These are phyloP conservation scores for Boletus rubescentipes DNA, from an alignment of 768 basidiomycete genomes.

Conservation along the genomic window DNA sequence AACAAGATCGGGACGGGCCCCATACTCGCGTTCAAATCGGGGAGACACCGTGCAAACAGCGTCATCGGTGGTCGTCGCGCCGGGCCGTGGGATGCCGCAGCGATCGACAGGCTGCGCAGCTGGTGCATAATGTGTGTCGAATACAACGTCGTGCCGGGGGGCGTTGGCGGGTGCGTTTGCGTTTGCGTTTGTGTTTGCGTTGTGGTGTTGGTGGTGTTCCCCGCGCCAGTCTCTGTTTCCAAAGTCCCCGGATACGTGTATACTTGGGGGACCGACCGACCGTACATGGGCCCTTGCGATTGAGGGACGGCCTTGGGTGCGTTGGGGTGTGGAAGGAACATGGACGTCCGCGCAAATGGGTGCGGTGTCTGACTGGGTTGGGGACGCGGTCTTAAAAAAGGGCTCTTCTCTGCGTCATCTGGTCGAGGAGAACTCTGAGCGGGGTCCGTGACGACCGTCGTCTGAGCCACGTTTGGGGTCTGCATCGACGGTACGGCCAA, in stretches of 20 bases:
- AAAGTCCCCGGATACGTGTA: slow-evolving; percentile 10
- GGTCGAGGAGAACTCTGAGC: slow-evolving; percentile 2
- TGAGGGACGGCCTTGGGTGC: slow-evolving; percentile 42
- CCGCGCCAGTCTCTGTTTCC: slow-evolving; percentile 8
- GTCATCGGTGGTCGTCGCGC: slow-evolving; percentile 36
- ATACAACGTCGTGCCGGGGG: slow-evolving; percentile 31
- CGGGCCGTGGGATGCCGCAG: slow-evolving; percentile 21
- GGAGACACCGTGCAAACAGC: slow-evolving; percentile 57
- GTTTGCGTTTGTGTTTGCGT: no score
- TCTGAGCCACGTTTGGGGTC: slow-evolving; percentile 9
- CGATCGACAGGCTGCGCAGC: slow-evolving; percentile 20
- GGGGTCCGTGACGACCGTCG: slow-evolving; percentile 19
- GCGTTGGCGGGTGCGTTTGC: neutral
- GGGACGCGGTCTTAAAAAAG: slow-evolving; percentile 30
- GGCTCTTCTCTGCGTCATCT: slow-evolving; percentile 11
- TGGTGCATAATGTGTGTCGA: slow-evolving; percentile 28
- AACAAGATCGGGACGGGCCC: slow-evolving; percentile 66
- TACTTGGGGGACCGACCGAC: slow-evolving; percentile 33
- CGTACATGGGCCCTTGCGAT: slow-evolving; percentile 58
- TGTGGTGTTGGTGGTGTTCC: neutral
- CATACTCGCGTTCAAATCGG: slow-evolving; percentile 47
- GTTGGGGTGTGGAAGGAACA: slow-evolving; percentile 56
- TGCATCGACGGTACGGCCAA: slow-evolving; percentile 5
- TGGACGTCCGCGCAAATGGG: slow-evolving; percentile 36
- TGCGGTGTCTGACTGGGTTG: slow-evolving; percentile 17